Conservation (phyloP, 768 basidiomycete species). For the Phaffia tasmanica region DNA sequence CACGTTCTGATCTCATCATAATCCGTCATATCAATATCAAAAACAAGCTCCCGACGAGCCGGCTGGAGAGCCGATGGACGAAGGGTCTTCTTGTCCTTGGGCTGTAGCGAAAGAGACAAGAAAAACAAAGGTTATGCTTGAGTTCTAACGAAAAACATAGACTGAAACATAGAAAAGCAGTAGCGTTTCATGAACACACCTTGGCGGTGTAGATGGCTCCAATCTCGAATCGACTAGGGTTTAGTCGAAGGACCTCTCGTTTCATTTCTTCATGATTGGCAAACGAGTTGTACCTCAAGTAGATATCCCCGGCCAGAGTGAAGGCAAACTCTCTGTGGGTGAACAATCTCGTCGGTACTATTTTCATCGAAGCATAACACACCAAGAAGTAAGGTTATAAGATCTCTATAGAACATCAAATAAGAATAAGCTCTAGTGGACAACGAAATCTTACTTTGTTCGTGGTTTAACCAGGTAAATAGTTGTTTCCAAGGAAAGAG, state of each 20-base stretch:
- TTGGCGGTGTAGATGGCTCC: slow-evolving; percentile 82
- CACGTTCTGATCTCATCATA: slow-evolving; percentile 93
- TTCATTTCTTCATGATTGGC: slow-evolving; percentile 75
- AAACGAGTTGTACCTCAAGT: slow-evolving; percentile 92
- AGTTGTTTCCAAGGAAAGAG: slow-evolving; percentile 91
- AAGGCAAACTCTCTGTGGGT: slow-evolving; percentile 94
- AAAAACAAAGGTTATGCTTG: not conserved
- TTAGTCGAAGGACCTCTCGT: slow-evolving; percentile 69
- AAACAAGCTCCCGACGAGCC: slow-evolving; percentile 77
- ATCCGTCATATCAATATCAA: slow-evolving; percentile 99
- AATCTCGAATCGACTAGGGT: slow-evolving; percentile 91
- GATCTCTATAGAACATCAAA: not conserved
- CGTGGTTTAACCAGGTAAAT: slow-evolving; percentile 90
- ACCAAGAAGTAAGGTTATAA: not conserved
- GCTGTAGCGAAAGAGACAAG: slow-evolving; percentile 43
- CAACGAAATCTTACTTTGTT: slow-evolving; percentile 45
- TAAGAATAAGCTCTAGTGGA: not conserved
- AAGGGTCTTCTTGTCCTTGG: slow-evolving; percentile 75
- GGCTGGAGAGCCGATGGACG: slow-evolving; percentile 61
- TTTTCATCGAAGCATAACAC: not conserved
- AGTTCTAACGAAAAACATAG: not conserved
- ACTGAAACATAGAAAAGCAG: not conserved
- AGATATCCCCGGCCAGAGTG: slow-evolving; percentile 79
- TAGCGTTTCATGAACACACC: slow-evolving; percentile 46
- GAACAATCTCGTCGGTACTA: slow-evolving; percentile 58